phyloP scores from a whole-genome alignment of 768 basidiomycete species.

The Kwoniella sp. region DNA sequence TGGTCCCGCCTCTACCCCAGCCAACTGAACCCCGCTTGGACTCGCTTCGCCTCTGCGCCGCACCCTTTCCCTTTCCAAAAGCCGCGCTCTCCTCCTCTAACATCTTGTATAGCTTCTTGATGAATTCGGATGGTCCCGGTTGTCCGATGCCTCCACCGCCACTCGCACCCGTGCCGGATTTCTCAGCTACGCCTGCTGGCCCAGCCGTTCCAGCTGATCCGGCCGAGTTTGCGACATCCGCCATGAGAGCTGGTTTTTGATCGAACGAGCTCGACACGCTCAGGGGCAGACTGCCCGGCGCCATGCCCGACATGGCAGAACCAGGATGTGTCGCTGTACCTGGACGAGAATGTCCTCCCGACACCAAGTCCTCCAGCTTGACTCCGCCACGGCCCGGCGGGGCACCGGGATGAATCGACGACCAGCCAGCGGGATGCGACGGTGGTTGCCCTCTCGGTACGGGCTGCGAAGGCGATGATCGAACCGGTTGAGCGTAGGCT shows the following conservation, averaged over 20 bases:
- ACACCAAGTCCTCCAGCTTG: conserved; percentile 26
- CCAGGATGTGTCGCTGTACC: not conserved
- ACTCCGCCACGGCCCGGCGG: conserved; percentile 4
- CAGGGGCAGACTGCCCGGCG: conserved; percentile 2
- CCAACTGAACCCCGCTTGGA: conserved; percentile 35
- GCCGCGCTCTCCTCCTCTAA: conserved; percentile 35
- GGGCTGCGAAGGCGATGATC: conserved; percentile 15
- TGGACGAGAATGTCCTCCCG: not conserved
- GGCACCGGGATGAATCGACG: conserved; percentile 20
- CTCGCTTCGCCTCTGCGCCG: conserved; percentile 24
- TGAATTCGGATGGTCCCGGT: conserved; percentile 41
- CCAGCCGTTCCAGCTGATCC: not conserved
- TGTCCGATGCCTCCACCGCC: conserved; percentile 6
- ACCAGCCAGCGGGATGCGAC: conserved; percentile 10
- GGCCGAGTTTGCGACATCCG: no score
- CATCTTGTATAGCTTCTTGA: conserved; percentile 48
- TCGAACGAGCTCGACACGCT: conserved; percentile 6
- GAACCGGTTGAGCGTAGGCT: conserved; percentile 14
- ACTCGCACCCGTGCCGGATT: conserved; percentile 3
- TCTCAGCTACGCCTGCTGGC: not conserved
- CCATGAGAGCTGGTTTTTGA: not conserved
- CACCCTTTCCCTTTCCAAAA: conserved; percentile 27
- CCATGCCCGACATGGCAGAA: not conserved
- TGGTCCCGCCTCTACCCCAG: conserved; percentile 39
- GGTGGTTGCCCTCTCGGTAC: not conserved